Conservation (phyloP, 441 rosid species). For the Theobroma grandiflorum region DNA sequence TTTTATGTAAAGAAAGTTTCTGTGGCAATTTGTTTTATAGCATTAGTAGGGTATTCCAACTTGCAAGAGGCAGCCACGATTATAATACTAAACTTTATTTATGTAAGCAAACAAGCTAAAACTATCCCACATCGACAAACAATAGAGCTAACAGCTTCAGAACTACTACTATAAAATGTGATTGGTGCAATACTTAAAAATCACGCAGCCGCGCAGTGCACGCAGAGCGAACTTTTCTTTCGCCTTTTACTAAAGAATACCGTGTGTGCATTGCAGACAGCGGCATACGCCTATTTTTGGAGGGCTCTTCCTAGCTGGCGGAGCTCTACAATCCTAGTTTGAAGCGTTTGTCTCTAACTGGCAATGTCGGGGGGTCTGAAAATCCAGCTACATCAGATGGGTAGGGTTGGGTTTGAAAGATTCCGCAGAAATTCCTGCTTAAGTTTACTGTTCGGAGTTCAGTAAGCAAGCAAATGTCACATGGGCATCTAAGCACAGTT, state of each 20-base stretch:
- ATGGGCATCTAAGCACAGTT: not conserved
- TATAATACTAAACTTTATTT: not conserved
- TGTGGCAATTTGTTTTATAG: not conserved
- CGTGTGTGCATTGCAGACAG: slow-evolving; percentile 40
- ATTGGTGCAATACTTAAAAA: rapidly evolving
- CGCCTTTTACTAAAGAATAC: slow-evolving; percentile 72
- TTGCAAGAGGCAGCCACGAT: not conserved
- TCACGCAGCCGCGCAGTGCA: slow-evolving; percentile 27
- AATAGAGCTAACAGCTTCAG: not conserved
- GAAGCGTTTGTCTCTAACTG: not conserved
- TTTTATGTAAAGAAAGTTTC: not conserved
- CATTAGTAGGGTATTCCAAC: too few relatives aligned
- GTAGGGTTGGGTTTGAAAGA: too few relatives aligned
- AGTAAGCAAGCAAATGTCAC: too few relatives aligned
- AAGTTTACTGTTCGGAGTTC: too few relatives aligned
- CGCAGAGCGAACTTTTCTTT: slow-evolving; percentile 61
- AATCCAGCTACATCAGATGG: too few relatives aligned
- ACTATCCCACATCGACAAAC: not conserved
- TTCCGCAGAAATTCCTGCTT: too few relatives aligned
- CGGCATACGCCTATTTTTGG: slow-evolving; percentile 38
- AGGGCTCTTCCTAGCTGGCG: not conserved
- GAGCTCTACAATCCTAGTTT: not conserved
- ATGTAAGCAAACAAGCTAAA: not conserved
- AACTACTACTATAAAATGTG: not conserved
- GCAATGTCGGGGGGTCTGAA: too few relatives aligned